Evolutionary conservation across 768 basidiomycete genomes (phyloP).

Genomic region (Hortiboletus campestris): DNA sequence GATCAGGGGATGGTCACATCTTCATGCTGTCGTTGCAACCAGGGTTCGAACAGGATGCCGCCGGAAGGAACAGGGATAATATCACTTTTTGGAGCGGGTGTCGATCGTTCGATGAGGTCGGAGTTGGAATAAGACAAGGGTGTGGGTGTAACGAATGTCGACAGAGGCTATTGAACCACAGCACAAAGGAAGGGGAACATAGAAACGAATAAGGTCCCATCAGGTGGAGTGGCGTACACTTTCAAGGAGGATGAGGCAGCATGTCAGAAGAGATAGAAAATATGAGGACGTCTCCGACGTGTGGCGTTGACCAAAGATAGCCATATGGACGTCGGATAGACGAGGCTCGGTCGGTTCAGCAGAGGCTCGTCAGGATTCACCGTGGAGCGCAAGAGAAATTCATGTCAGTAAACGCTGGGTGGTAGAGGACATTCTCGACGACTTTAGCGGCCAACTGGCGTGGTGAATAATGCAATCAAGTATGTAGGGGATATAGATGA

Average conservation of each 20-base stretch:
- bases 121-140: neutral
- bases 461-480: too few relatives aligned
- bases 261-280: constrained; percentile 5
- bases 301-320: constrained; percentile 20
- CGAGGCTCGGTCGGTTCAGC: neutral
- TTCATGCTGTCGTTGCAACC: too few relatives aligned
- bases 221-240: neutral
- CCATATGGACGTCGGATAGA: constrained; percentile 7
- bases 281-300: neutral
- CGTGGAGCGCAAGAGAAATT: neutral
- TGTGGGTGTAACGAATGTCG: neutral
- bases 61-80: neutral
- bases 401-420: neutral
- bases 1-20: too few relatives aligned
- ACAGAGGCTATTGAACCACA: neutral
- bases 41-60: too few relatives aligned
- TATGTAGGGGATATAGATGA: too few relatives aligned
- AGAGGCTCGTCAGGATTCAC: neutral
- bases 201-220: neutral
- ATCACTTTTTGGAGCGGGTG: neutral
- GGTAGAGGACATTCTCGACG: neutral
- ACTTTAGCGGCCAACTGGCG: neutral
- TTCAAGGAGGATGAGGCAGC: neutral
- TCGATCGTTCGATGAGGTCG: neutral
- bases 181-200: neutral